Percentiles rank a stretch among this genome's conserved stretches.
phyloP scores from a whole-genome alignment of 352 stramenopile genomes.

The Pythium periplocum region DNA sequence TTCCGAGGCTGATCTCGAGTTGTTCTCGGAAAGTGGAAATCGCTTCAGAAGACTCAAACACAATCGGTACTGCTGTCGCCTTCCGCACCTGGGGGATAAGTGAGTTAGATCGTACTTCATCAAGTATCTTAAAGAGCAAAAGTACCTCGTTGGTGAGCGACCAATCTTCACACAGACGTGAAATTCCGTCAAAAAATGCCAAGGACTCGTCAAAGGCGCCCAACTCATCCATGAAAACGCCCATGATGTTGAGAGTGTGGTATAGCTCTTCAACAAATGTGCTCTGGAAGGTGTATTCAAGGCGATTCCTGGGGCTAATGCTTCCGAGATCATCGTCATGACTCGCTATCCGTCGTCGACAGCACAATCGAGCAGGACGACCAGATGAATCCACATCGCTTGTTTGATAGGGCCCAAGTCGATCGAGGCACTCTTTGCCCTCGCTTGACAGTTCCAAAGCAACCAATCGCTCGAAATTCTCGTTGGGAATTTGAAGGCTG shows the following conservation, averaged over 20 bases:
- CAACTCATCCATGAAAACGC: constrained; percentile 60
- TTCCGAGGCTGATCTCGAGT: constrained; percentile 7
- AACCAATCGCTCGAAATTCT: constrained; percentile 8
- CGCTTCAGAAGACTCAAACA: constrained; percentile 12
- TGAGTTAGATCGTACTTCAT: not conserved
- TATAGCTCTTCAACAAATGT: constrained; percentile 41
- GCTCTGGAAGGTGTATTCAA: constrained; percentile 24
- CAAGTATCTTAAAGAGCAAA: not conserved
- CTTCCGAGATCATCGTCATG: not conserved
- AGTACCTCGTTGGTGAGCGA: constrained; percentile 30
- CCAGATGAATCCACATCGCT: too few relatives aligned
- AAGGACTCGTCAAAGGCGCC: constrained; percentile 42
- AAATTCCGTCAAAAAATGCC: constrained; percentile 30
- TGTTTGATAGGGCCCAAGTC: too few relatives aligned
- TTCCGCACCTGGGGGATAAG: constrained; percentile 2
- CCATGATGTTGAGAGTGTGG: constrained; percentile 42
- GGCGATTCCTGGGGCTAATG: not conserved
- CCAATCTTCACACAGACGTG: constrained; percentile 32
- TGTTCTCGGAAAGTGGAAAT: constrained; percentile 11
- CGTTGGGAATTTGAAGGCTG: constrained; percentile 4
- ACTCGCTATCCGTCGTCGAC: constrained; percentile 6
- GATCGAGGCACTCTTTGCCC: not conserved
- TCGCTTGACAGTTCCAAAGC: not conserved
- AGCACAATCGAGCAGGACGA: not conserved
- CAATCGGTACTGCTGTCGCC: constrained; percentile 15